These are phyloP conservation scores for Pisolithus marmoratus DNA, from an alignment of 768 basidiomycete genomes.

Conservation along the genomic window DNA sequence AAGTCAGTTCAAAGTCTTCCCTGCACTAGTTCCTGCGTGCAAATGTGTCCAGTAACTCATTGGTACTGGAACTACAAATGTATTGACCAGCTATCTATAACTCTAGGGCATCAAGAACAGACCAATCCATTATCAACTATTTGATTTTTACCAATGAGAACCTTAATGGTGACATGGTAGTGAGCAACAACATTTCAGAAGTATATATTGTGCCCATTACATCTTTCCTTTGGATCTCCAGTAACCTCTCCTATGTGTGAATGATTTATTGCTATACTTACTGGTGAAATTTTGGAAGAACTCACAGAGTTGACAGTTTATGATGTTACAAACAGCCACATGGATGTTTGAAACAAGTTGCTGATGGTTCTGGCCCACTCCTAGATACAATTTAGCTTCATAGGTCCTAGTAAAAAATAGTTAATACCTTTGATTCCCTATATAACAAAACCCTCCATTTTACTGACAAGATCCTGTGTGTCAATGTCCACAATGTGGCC, in stretches of 20 bases:
- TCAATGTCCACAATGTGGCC: neutral
- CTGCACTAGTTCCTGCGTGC: no score
- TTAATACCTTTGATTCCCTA: constrained; percentile 4
- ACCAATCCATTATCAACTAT: no score
- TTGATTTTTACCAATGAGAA: no score
- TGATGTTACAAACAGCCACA: neutral
- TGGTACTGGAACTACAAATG: no score
- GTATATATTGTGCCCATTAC: constrained; percentile 1
- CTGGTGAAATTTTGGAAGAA: neutral
- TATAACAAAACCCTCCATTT: constrained; percentile 3
- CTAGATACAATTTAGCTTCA: neutral
- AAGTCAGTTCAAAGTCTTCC: no score
- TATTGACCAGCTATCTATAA: no score
- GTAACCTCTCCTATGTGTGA: neutral
- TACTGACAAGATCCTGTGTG: constrained; percentile 1
- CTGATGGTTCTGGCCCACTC: neutral
- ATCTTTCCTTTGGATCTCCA: neutral
- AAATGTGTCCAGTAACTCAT: no score
- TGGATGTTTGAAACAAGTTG: neutral
- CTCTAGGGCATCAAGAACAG: no score
- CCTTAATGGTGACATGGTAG: neutral
- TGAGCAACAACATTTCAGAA: neutral
- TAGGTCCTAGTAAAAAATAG: neutral
- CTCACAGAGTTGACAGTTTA: neutral
- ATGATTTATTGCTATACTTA: neutral